A percentile compares a stretch with the other conserved stretches of the same genome.
Conservation (phyloP, 2,329 filamentous ascomycete species). For the Fusarium foetens region DNA sequence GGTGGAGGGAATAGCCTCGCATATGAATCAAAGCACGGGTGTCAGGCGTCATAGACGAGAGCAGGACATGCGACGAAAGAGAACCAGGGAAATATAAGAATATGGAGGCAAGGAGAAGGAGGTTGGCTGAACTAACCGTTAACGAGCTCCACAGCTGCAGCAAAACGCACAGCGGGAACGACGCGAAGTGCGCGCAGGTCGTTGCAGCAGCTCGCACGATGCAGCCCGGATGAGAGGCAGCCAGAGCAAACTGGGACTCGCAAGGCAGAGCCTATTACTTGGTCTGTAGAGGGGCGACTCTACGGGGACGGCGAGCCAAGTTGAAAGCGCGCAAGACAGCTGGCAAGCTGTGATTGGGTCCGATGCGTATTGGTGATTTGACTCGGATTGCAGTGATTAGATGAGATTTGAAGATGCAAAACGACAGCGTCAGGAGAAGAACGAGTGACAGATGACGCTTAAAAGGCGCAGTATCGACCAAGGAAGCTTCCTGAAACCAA, state of each 20-base stretch:
- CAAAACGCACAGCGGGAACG: constrained; percentile 34
- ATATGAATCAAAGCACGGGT: constrained; percentile 46
- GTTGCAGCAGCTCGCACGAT: constrained; percentile 40
- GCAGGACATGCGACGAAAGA: constrained; percentile 31
- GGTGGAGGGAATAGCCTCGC: constrained; percentile 40
- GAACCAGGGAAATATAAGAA: constrained; percentile 37
- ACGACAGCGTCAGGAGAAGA: constrained; percentile 35
- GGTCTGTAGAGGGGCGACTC: constrained; percentile 26
- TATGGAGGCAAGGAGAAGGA: constrained; percentile 39
- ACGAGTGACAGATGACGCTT: constrained; percentile 42
- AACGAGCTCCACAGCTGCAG: constrained; percentile 44
- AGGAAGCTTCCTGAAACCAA: constrained; percentile 35
- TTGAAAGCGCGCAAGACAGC: constrained; percentile 47
- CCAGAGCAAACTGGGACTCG: constrained; percentile 27
- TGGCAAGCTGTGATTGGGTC: constrained; percentile 52
- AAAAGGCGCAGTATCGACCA: constrained; percentile 29
- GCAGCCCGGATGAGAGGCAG: constrained; percentile 43
- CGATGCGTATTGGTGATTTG: constrained; percentile 37
- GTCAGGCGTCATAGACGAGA: constrained; percentile 36
- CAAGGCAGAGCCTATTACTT: constrained; percentile 28
- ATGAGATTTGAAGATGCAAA: constrained; percentile 39
- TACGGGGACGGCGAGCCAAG: constrained; percentile 38
- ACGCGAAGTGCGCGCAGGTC: constrained; percentile 37
- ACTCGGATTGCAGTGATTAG: constrained; percentile 34
- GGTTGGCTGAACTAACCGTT: constrained; percentile 43